A percentile compares a stretch with the other conserved stretches of the same genome.
phyloP scores from a whole-genome alignment of 345 rosid genomes.

The Eucalyptus cloeziana region DNA sequence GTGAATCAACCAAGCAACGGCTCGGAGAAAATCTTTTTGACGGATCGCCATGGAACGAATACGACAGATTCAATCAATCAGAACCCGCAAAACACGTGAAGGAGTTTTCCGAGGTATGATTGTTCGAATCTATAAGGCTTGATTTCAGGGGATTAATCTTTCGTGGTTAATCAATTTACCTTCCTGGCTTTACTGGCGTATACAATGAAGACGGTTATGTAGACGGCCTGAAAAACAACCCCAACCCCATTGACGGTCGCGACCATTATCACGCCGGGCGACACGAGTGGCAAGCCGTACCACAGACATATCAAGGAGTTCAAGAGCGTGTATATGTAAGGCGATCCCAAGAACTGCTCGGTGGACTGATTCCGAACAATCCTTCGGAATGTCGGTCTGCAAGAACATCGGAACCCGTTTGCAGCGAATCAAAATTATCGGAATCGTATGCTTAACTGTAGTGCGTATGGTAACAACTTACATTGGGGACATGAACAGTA shows the following conservation, averaged over 20 bases:
- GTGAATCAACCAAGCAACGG: too few relatives aligned
- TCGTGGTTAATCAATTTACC: slow-evolving; percentile 1
- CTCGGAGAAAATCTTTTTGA: too few relatives aligned
- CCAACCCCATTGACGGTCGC: slow-evolving; percentile 38
- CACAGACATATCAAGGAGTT: slow-evolving; percentile 48
- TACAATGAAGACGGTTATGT: slow-evolving; percentile 21
- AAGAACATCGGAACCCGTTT: background rate
- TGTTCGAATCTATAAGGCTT: background rate
- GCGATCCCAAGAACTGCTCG: slow-evolving; percentile 41
- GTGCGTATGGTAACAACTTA: slow-evolving; percentile 2
- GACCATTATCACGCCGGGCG: slow-evolving; percentile 26
- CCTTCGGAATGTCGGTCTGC: slow-evolving; percentile 46
- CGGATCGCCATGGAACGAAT: too few relatives aligned
- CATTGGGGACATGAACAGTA: slow-evolving; percentile 39
- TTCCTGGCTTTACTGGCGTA: slow-evolving; percentile 18
- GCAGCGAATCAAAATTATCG: background rate
- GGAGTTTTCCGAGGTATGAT: too few relatives aligned
- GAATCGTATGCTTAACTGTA: background rate
- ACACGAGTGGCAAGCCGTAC: slow-evolving; percentile 40
- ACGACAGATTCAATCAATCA: too few relatives aligned
- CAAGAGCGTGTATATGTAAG: slow-evolving; percentile 33
- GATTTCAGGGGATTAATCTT: background rate
- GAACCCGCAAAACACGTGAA: too few relatives aligned
- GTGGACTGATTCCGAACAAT: slow-evolving; percentile 33
- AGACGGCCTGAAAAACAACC: slow-evolving; percentile 31